A percentile compares a stretch with the other conserved stretches of the same genome.
Evolutionary conservation across 768 basidiomycete species (phyloP).

Genomic region (Suillus sp.): DNA sequence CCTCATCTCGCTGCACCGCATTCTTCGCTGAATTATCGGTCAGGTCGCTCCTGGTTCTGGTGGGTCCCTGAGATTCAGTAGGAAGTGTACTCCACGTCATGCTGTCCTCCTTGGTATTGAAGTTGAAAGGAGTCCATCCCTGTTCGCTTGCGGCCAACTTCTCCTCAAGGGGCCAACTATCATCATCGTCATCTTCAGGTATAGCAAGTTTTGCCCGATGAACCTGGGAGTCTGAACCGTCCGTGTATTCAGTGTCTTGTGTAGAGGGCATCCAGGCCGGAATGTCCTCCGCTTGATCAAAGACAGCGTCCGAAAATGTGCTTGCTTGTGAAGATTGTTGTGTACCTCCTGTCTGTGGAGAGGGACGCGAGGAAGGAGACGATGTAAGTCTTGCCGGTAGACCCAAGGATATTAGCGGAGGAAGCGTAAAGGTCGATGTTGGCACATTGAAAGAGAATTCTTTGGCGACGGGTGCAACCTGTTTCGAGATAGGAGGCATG

Average conservation of each 20-base stretch:
- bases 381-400: conserved; percentile 40
- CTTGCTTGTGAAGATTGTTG: conserved; percentile 60
- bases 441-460: conserved; percentile 40
- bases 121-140: conserved; percentile 63
- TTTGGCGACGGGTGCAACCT: conserved; percentile 21
- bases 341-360: conserved; percentile 28
- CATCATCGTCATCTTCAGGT: conserved; percentile 50
- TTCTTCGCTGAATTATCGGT: conserved; percentile 15
- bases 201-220: conserved; percentile 12
- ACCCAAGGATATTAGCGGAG: conserved; percentile 48
- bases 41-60: conserved; percentile 22
- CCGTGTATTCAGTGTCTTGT: conserved; percentile 60
- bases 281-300: conserved; percentile 47
- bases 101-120: conserved; percentile 58
- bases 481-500: conserved; percentile 27
- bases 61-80: conserved; percentile 52
- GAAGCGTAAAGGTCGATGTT: conserved; percentile 43
- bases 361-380: conserved; percentile 21
- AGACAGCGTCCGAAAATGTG: conserved; percentile 50
- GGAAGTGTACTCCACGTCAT: conserved; percentile 76
- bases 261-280: conserved; percentile 60
- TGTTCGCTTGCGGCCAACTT: conserved; percentile 54
- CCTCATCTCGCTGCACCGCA: conserved; percentile 5
- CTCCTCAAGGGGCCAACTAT: conserved; percentile 78
- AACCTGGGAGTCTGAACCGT: conserved; percentile 39